These are phyloP conservation scores for Halenospora varia DNA, from an alignment of 495 filamentous ascomycete genomes.

Conservation along the genomic window DNA sequence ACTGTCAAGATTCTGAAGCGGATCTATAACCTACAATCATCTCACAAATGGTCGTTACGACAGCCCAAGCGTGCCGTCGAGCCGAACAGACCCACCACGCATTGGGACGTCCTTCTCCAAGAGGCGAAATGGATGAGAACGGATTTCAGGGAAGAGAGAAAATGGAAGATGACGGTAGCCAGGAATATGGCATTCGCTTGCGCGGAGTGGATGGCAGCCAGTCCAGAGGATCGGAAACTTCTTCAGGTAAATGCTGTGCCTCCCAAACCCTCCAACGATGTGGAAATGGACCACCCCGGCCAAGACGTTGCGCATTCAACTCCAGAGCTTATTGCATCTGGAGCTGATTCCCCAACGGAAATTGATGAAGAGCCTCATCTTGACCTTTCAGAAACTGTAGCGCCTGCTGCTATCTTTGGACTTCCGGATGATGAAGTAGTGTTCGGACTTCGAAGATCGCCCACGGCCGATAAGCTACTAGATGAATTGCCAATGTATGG, in stretches of 20 bases:
- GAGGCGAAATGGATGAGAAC: slow-evolving; percentile 98
- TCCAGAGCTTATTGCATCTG: slow-evolving; percentile 68
- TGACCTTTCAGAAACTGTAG: slow-evolving; percentile 38
- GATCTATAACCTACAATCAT: slow-evolving; percentile 83
- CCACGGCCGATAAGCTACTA: slow-evolving; percentile 76
- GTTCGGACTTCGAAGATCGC: slow-evolving; percentile 71
- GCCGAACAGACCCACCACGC: slow-evolving; percentile 66
- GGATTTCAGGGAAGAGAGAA: slow-evolving; percentile 89
- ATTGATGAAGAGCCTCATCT: slow-evolving; percentile 43
- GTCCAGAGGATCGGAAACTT: slow-evolving; percentile 52
- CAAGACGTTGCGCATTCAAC: slow-evolving; percentile 48
- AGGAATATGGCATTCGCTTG: slow-evolving; percentile 74
- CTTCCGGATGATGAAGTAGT: slow-evolving; percentile 76
- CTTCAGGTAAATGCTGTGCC: slow-evolving; percentile 60
- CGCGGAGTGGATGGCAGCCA: slow-evolving; percentile 69
- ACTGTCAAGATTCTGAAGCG: slow-evolving; percentile 76
- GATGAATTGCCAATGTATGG: slow-evolving; percentile 77
- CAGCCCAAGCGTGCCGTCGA: slow-evolving; percentile 78
- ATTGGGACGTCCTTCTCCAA: slow-evolving; percentile 80
- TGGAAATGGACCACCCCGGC: slow-evolving; percentile 27
- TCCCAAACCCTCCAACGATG: slow-evolving; percentile 18
- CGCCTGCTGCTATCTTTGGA: slow-evolving; percentile 78
- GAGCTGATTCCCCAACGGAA: slow-evolving; percentile 41
- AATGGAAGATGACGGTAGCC: slow-evolving; percentile 85
- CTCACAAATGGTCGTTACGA: slow-evolving; percentile 85